Evolutionary conservation across 495 filamentous ascomycete species (phyloP), one percentile per base, ranked within the genome.

Genomic region (Aspergillus baeticus): DNA sequence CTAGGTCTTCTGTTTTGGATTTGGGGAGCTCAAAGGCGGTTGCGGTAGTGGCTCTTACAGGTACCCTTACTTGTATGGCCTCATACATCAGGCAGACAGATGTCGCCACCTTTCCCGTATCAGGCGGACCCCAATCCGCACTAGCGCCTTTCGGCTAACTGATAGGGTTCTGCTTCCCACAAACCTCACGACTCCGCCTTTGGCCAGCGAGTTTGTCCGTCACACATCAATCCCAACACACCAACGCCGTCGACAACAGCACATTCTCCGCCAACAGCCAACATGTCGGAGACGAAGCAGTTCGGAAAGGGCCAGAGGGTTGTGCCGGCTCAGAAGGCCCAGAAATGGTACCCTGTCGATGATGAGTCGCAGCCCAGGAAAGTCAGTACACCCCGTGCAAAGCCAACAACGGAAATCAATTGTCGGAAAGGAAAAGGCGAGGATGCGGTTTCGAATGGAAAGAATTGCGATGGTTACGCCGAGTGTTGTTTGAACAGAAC

Each of bases 331-430:
- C 84, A 94, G 77, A 96, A 95, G 89, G 94, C 93, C 70, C 84
- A 87, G 85, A 99, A 98, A 81, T 99, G 93, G 90, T 99, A 99
- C 79, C 95, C 95, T 75, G 89, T 92, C 69, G 91, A 96, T 74
- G 94, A 97, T 77, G 88, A 93, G 73, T 70, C 82, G 71, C 81
- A 89, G 81, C 87, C 88, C 59, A 96, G 90, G 84, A 94, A 94
- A 87, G 95, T 99, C 71, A 77, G 76, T 76, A 73, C 68, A 67
- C 69, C 70, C 68, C 61, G 54, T 44, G 49, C 58, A 59, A 44
- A 55, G 60, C 31, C 26, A 29, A 8, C 26, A 29, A n/a, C n/a
- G n/a, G 54, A 35, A 57, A 43, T 41, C 45, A 33, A 42, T 42
- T 48, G 54, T 50, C 11, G 60, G 55, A 62, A 63, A 57, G 56